phyloP scores from a whole-genome alignment of 2,329 filamentous ascomycete species.

The Emmonsiellopsis sp. region DNA sequence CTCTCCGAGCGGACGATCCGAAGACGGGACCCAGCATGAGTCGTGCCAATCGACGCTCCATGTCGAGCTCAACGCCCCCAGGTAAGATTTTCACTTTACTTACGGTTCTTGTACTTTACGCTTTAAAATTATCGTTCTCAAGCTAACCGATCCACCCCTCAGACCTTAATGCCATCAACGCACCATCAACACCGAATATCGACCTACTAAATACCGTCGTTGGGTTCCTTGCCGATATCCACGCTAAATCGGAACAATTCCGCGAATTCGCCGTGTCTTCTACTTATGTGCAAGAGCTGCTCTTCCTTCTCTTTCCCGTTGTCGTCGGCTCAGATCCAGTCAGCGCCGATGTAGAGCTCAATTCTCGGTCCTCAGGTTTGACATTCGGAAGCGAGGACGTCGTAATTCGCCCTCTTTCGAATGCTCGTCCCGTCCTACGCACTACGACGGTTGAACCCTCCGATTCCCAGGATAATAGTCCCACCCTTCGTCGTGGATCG shows the following conservation, averaged over 20 bases:
- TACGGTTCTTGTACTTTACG: not conserved
- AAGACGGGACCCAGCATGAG: not conserved
- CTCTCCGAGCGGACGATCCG: not conserved
- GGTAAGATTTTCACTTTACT: not conserved
- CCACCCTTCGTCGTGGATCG: constrained; percentile 66
- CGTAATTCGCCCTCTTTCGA: constrained; percentile 65
- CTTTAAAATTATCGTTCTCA: not conserved
- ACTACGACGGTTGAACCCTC: constrained; percentile 53
- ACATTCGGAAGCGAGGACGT: constrained; percentile 82
- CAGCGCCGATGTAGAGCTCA: constrained; percentile 74
- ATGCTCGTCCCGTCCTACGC: constrained; percentile 59
- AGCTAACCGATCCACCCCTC: not conserved
- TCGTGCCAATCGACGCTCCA: not conserved
- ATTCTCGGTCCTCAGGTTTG: constrained; percentile 68
- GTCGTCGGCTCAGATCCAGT: constrained; percentile 80
- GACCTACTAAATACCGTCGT: constrained; percentile 66
- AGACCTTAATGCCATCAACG: not conserved
- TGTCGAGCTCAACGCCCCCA: not conserved
- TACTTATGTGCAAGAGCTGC: constrained; percentile 69
- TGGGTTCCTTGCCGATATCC: constrained; percentile 68
- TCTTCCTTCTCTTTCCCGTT: constrained; percentile 75
- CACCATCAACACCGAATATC: constrained; percentile 45
- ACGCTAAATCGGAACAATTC: constrained; percentile 66
- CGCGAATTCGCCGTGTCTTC: constrained; percentile 73
- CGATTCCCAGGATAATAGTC: constrained; percentile 40